phyloP scores from a whole-genome alignment of 169 alveolate genomes.

The Cyclospora cayetanensis region DNA sequence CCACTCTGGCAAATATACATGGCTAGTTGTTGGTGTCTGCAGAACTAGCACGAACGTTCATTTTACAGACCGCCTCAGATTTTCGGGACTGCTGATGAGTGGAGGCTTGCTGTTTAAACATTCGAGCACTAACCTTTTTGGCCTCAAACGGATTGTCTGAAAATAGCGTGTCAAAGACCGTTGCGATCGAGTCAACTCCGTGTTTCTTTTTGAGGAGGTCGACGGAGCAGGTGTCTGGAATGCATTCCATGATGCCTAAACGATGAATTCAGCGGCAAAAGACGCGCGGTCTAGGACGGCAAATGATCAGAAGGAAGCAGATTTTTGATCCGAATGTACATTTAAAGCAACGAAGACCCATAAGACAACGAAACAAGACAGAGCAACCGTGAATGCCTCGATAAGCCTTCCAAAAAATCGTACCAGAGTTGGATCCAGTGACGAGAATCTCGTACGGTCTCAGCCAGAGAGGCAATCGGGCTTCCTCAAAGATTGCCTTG shows the following conservation, averaged over 20 bases:
- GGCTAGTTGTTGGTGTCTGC: too few relatives aligned
- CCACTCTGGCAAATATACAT: too few relatives aligned
- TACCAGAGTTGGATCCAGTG: constrained; percentile 95
- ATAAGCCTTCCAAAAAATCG: constrained; percentile 73
- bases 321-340: neutral
- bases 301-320: neutral
- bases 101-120: too few relatives aligned
- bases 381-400: neutral
- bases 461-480: constrained; percentile 91
- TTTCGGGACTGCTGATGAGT: too few relatives aligned
- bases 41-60: too few relatives aligned
- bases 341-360: neutral
- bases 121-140: constrained; percentile 56
- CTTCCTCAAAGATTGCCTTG: constrained; percentile 86
- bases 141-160: constrained; percentile 71
- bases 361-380: neutral
- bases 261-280: neutral
- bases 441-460: constrained; percentile 95
- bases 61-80: too few relatives aligned
- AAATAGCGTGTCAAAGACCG: constrained; percentile 67
- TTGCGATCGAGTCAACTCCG: constrained; percentile 72
- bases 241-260: constrained; percentile 75
- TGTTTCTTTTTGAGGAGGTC: constrained; percentile 83
- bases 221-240: constrained; percentile 87
- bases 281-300: neutral